Conservation (phyloP, 1,284 basidiomycete species). For the Cutaneotrichosporon sp. region DNA sequence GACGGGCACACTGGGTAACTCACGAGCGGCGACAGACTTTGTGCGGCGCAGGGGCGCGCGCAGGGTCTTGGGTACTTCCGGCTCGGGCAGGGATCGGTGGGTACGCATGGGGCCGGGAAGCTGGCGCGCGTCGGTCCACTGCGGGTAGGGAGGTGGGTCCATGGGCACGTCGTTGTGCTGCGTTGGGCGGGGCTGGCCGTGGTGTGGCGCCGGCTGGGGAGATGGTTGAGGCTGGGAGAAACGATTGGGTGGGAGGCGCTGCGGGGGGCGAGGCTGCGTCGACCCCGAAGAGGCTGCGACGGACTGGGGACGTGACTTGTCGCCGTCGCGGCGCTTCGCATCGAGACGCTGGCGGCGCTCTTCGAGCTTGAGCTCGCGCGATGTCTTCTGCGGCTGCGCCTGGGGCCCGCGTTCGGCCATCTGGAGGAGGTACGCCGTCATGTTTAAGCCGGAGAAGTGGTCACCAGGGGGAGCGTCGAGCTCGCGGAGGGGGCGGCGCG, state of each 20-base stretch:
- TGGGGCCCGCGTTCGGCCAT: neutral
- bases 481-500: neutral
- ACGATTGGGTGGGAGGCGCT: neutral
- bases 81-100: neutral
- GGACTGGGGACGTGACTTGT: neutral
- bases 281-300: neutral
- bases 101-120: neutral
- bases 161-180: neutral
- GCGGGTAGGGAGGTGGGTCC: neutral
- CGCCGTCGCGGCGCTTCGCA: neutral
- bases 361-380: neutral
- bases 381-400: neutral
- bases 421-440: conserved; percentile 11
- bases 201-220: neutral
- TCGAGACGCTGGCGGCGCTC: neutral
- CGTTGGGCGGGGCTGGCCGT: no score
- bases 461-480: neutral
- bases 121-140: neutral
- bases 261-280: neutral
- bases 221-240: neutral
- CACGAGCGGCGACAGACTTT: neutral
- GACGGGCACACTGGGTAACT: neutral
- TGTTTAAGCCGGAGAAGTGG: conserved; percentile 5
- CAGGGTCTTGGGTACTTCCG: neutral
- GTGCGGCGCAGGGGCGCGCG: neutral